Conservation (phyloP, 164 flowering plant genomes). For the Dillenia turbinata region DNA sequence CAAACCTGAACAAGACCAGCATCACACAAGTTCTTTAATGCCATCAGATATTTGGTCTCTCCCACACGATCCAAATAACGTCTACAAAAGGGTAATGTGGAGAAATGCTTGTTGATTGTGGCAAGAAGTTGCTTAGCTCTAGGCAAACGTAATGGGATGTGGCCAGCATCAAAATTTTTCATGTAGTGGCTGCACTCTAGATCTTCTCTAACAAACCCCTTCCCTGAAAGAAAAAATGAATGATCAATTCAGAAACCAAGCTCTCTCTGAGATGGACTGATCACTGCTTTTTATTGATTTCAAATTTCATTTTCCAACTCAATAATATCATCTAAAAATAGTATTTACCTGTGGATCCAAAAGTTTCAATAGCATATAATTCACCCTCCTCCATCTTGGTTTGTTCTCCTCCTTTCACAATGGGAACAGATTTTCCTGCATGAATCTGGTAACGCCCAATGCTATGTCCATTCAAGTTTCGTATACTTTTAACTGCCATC, state of each 20-base stretch:
- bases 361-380: conserved; percentile 95
- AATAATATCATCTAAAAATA: neutral
- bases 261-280: neutral
- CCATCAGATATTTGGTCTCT: conserved; percentile 94
- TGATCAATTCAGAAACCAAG: no score
- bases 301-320: neutral
- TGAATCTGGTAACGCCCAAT: conserved; percentile 93
- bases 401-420: conserved; percentile 98
- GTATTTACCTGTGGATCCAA: conserved; percentile 81
- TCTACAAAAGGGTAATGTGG: conserved; percentile 94
- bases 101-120: conserved; percentile 90
- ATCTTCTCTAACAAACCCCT: conserved; percentile 95
- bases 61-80: conserved; percentile 94
- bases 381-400: conserved; percentile 99
- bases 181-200: conserved; percentile 97
- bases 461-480: conserved; percentile 98
- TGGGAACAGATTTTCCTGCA: conserved; percentile 98
- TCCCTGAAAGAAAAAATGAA: conserved; percentile 47
- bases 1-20: conserved; percentile 90
- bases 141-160: conserved; percentile 81
- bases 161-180: conserved; percentile 92
- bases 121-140: conserved; percentile 92
- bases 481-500: conserved; percentile 84
- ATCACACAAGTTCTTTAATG: conserved; percentile 87
- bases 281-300: neutral